Evolutionary conservation across 495 filamentous ascomycete genomes (phyloP).

Genomic region (Penicillium ochrochloron): DNA sequence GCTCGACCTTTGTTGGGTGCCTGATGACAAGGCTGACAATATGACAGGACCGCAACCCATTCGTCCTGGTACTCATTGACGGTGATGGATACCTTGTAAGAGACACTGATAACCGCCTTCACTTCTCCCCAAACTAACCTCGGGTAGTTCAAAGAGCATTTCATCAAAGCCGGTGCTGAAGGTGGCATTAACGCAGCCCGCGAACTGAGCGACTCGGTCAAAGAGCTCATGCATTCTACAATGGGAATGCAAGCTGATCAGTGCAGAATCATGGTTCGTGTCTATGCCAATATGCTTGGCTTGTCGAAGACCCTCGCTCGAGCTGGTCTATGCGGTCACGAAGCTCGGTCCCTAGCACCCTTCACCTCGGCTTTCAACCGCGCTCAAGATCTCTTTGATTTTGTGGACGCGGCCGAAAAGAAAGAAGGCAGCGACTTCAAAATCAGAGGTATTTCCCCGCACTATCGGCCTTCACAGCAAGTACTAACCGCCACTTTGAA

Average conservation of each 20-base stretch:
- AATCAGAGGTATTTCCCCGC: constrained; percentile 58
- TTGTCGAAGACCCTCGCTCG: constrained; percentile 56
- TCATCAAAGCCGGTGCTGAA: constrained; percentile 54
- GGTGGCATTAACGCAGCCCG: constrained; percentile 62
- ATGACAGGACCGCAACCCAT: constrained; percentile 9
- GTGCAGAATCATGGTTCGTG: constrained; percentile 63
- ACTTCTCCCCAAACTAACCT: constrained; percentile 43
- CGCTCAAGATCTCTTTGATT: constrained; percentile 62
- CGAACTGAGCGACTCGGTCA: constrained; percentile 55
- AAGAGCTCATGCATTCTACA: constrained; percentile 47
- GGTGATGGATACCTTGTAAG: constrained; percentile 9
- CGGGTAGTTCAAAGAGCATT: constrained; percentile 57
- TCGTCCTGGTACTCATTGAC: constrained; percentile 5
- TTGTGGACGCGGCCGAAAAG: constrained; percentile 63
- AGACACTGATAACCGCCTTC: constrained; percentile 37
- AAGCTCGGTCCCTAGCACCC: constrained; percentile 56
- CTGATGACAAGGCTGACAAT: constrained; percentile 13
- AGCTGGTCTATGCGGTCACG: constrained; percentile 51
- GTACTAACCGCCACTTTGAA: constrained; percentile 4
- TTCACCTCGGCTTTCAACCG: constrained; percentile 64
- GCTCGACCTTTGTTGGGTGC: background rate
- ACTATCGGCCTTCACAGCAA: constrained; percentile 40
- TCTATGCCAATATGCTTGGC: constrained; percentile 62
- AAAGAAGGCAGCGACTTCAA: constrained; percentile 66
- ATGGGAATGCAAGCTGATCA: constrained; percentile 53